Evolutionary conservation across 768 basidiomycete species (phyloP), one percentile per base, ranked within the genome.

Genomic region (Piloderma croceum): DNA sequence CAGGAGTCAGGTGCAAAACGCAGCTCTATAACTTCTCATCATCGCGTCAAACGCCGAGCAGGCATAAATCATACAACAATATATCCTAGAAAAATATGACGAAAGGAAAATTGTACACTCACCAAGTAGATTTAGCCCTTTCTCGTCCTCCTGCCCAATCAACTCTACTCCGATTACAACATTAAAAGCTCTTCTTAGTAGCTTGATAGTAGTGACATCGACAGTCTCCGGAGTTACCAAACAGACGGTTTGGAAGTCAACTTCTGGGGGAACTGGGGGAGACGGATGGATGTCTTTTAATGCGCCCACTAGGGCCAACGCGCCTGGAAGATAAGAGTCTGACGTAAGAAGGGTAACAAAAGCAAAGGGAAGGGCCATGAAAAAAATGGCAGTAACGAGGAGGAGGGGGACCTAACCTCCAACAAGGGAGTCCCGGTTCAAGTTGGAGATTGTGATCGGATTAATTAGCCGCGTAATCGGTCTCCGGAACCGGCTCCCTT

Each of bases 151-250:
- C 52, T 82, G 79, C 31, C 73, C 75, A 49, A 99, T 90, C 34
- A 83, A 65, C 65, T 98, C 94, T 19, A 99, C 93, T 34, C 92
- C 96, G 38, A 97, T 68, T 41, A 98, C 92, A 31, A 83, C 53
- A 58, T 93, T 76, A 56, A 83, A 99, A 7, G 79, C 81, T 54
- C 74, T 75, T 46, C 92, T 72, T 36, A 98, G 74, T 38, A 79
- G 73, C 54, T 81, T 88, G 46, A 92, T 81, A 39, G 86, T 73
- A 36, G 74, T 70, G 19, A 93, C 85, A 60, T 89, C 82, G 59
- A 98, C 81, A 0, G 88, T 83, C 58, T 96, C 90, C 38, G 96
- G 96, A 20, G 94, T 94, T 45, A 94, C 90, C 31, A 99, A 67
- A 64, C 91, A 96, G 45, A 92, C 81, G 11, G 85, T 87, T 46